These are phyloP conservation scores for Heracleum sosnowskyi DNA, from an alignment of 129 eudicot species.

Conservation along the genomic window DNA sequence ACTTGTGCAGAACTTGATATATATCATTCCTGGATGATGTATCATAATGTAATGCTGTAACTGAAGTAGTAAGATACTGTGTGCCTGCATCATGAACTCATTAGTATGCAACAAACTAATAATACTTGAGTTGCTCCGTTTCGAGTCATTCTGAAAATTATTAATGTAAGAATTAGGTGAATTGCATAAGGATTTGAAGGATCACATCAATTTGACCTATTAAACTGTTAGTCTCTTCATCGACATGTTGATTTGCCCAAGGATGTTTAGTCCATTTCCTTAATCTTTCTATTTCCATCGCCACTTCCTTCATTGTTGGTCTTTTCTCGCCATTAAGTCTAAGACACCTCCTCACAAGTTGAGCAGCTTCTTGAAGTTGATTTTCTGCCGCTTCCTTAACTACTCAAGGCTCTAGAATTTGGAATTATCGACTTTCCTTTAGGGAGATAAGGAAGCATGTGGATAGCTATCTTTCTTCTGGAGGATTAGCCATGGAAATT, in stretches of 20 bases:
- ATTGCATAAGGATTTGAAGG: no score
- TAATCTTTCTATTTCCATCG: conserved; percentile 30
- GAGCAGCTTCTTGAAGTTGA: conserved; percentile 23
- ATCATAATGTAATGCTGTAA: no score
- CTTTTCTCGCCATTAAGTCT: conserved; percentile 27
- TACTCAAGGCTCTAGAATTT: conserved; percentile 29
- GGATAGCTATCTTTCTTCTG: conserved; percentile 25
- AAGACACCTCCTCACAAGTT: conserved; percentile 39
- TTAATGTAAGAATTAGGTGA: no score
- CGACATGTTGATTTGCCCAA: conserved; percentile 26
- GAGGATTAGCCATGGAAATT: conserved; percentile 13
- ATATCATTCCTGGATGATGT: no score
- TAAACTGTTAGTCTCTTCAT: no score
- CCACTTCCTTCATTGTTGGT: conserved; percentile 59
- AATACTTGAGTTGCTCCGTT: no score
- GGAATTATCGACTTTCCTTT: conserved; percentile 29
- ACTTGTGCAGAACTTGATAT: no score
- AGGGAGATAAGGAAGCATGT: conserved; percentile 25
- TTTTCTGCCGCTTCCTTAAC: conserved; percentile 24
- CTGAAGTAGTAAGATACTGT: no score
- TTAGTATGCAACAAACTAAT: no score
- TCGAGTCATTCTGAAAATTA: no score
- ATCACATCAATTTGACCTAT: no score
- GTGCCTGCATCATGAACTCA: no score
- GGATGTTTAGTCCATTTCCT: conserved; percentile 34